phyloP scores from a whole-genome alignment of 441 rosid species.

The Pelargonium fulgidum region DNA sequence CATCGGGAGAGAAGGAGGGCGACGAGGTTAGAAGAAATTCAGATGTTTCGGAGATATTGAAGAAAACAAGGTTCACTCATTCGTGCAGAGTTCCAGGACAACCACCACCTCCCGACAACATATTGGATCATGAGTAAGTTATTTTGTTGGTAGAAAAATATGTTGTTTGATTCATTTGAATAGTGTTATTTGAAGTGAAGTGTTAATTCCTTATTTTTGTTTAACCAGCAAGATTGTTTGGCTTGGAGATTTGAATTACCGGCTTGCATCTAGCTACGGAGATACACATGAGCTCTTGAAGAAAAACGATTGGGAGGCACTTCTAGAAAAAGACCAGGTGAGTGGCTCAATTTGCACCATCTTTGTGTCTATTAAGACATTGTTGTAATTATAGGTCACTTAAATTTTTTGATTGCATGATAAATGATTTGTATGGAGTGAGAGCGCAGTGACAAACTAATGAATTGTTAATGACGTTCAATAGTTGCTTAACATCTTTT shows the following conservation, averaged over 20 bases:
- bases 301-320: slow-evolving; percentile 68
- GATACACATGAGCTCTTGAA: slow-evolving; percentile 46
- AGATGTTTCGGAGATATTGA: slow-evolving; percentile 69
- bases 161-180: not conserved
- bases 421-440: not conserved
- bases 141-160: not conserved
- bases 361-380: not conserved
- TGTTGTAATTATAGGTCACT: not conserved
- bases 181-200: not conserved
- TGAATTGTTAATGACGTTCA: too few relatives aligned
- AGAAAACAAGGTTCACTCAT: slow-evolving; percentile 64
- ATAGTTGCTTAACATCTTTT: too few relatives aligned
- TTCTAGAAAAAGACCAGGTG: slow-evolving; percentile 82
- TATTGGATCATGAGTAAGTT: slow-evolving; percentile 78
- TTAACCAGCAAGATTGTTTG: slow-evolving; percentile 65
- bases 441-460: too few relatives aligned
- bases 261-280: slow-evolving; percentile 42
- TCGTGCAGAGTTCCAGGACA: slow-evolving; percentile 28
- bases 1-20: slow-evolving; percentile 93
- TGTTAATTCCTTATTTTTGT: not conserved
- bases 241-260: slow-evolving; percentile 95
- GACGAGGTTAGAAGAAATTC: slow-evolving; percentile 71
- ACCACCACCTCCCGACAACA: slow-evolving; percentile 38
- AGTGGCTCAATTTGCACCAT: not conserved
- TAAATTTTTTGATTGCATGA: not conserved